Percentiles rank a stretch among this genome's conserved stretches.
Evolutionary conservation across 2,329 filamentous ascomycete species (phyloP).

Genomic region (Fusarium clavum): DNA sequence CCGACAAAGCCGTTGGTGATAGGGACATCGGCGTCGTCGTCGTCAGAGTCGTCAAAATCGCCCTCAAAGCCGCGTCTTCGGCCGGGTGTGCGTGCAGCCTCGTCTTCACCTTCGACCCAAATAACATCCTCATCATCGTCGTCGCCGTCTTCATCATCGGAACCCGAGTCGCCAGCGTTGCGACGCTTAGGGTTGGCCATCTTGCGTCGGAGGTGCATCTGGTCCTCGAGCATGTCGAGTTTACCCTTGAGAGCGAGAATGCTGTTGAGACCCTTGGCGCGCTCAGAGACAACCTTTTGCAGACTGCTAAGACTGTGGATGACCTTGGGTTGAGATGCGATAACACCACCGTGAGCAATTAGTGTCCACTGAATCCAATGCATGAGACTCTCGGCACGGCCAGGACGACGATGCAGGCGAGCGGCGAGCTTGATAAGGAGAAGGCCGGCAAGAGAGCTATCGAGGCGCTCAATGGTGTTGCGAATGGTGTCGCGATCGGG

Average conservation of each 20-base stretch:
- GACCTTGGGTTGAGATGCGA: constrained; percentile 87
- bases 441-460: constrained; percentile 82
- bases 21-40: constrained; percentile 65
- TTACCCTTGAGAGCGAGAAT: constrained; percentile 93
- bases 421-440: constrained; percentile 88
- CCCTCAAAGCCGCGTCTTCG: constrained; percentile 52
- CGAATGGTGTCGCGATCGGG: constrained; percentile 81
- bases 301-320: constrained; percentile 81
- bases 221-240: constrained; percentile 91
- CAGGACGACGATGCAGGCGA: constrained; percentile 86
- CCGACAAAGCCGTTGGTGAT: constrained; percentile 66
- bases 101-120: constrained; percentile 88
- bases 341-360: constrained; percentile 88
- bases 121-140: constrained; percentile 76
- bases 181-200: constrained; percentile 56
- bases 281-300: constrained; percentile 87
- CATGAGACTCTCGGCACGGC: constrained; percentile 89
- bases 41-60: constrained; percentile 60
- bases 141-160: constrained; percentile 52
- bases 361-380: constrained; percentile 97
- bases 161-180: constrained; percentile 62
- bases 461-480: constrained; percentile 89
- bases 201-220: constrained; percentile 81
- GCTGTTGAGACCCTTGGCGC: constrained; percentile 83
- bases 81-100: constrained; percentile 67